Evolutionary conservation across 164 flowering plant species (phyloP), one percentile per base, ranked within the genome.

Genomic region (Paratinospora sagittata): DNA sequence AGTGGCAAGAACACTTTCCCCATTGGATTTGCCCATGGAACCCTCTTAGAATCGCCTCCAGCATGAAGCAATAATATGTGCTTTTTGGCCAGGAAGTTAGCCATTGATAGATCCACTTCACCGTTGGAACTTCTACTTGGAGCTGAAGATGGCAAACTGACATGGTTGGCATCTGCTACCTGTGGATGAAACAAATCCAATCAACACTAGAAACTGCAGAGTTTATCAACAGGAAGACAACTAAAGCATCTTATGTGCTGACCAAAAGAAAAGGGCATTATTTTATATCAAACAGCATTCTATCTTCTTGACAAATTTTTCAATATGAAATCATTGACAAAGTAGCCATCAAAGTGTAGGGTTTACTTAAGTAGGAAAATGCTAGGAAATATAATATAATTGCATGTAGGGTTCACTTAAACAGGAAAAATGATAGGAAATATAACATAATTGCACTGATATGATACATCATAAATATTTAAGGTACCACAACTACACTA

Each of bases 11-110:
- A 96, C 65, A 91, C 97, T 80, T 96, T 96, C 65, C 99, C 99
- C 99, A 96, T 96, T 13, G 98, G 97, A 55, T 93, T 93, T 7
- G 99, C 99, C 99, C 98, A 96, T 37, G 98, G 98, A 27, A 96
- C 97, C 82, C 99, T 88, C 81, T 96, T 96, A 57, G 99, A 96
- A 82, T 96, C 99, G 78, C 99, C 99, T 78, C 99, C 98, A 74
- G 99, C 99, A 86, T 96, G 99, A 73, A 93, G 92, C 82, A 96
- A 81, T 43, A 96, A 79, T 80, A 96, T 85, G 78, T 90, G 97
- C 79, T 68, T 91, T 71, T 78, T 85, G 63, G 84, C 85, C 81
- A 93, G 58, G 73, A 81, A 77, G 58, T 80, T 78, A 74, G 76
- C 75, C 69, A 84, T 63, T 69, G 80, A 73, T 39, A 16, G 30